Percentiles rank a stretch among this genome's conserved stretches.
Evolutionary conservation across 768 basidiomycete genomes (phyloP).

Genomic region (Pleurotus pulmonarius): DNA sequence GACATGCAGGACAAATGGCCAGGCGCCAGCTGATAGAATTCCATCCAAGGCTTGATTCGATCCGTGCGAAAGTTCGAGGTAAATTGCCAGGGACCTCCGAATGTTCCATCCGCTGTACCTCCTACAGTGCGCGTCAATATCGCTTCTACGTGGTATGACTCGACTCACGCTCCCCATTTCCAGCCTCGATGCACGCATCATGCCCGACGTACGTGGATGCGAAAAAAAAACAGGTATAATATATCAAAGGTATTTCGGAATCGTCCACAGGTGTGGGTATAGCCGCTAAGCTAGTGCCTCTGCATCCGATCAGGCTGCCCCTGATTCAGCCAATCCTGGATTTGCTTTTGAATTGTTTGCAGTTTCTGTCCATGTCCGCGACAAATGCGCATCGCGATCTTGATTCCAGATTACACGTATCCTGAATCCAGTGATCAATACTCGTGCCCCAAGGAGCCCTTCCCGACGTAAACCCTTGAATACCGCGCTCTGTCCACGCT

Average conservation of each 20-base stretch:
- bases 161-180: too few species aligned
- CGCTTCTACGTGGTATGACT: background rate
- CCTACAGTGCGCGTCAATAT: background rate
- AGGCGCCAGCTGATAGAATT: background rate
- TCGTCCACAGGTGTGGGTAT: background rate
- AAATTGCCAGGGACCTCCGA: background rate
- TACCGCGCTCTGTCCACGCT: slow-evolving; percentile 5
- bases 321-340: slow-evolving; percentile 5
- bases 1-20: slow-evolving; percentile 4
- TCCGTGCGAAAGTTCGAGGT: too few species aligned
- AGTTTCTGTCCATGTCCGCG: slow-evolving; percentile 6
- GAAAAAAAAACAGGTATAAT: too few species aligned
- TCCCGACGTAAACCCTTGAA: slow-evolving; percentile 9
- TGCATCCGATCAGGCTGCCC: slow-evolving; percentile 4
- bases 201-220: too few species aligned
- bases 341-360: slow-evolving; percentile 3
- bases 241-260: background rate
- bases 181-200: too few species aligned
- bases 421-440: slow-evolving; percentile 8
- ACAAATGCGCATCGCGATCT: slow-evolving; percentile 7
- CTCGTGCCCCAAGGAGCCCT: slow-evolving; percentile 3
- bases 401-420: slow-evolving; percentile 7
- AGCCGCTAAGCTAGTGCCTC: slow-evolving; percentile 7
- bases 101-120: slow-evolving; percentile 1
- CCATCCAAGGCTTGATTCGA: background rate